These are phyloP conservation scores for Spencermartinsiella europaea DNA, from an alignment of 805 yeast species.

Conservation along the genomic window DNA sequence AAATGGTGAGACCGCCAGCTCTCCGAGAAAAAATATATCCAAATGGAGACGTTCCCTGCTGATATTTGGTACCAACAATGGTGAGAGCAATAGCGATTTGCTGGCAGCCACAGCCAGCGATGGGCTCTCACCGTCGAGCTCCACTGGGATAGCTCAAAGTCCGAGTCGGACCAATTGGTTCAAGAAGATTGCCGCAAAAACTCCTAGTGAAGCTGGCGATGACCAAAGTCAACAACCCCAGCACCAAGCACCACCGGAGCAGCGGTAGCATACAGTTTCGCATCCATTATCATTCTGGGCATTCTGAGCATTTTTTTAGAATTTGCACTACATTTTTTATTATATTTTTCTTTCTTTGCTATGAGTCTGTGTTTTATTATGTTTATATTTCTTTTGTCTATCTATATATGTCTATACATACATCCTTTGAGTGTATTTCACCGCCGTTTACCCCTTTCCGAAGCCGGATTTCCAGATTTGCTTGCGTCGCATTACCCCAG, in stretches of 20 bases:
- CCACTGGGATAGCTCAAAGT: slow-evolving; percentile 6
- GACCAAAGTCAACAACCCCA: neutral
- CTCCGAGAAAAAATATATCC: slow-evolving; percentile 17
- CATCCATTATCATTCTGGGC: too few relatives aligned
- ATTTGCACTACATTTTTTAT: neutral
- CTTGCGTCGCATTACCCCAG: too few relatives aligned
- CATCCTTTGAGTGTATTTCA: too few relatives aligned
- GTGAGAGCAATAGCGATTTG: slow-evolving; percentile 5
- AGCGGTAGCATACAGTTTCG: too few relatives aligned
- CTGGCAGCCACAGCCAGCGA: slow-evolving; percentile 7
- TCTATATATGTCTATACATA: too few relatives aligned
- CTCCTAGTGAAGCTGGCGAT: neutral
- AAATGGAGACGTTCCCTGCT: slow-evolving; percentile 23
- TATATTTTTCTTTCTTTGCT: neutral
- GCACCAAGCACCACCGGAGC: neutral
- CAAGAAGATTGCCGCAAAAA: neutral
- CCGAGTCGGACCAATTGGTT: slow-evolving; percentile 9
- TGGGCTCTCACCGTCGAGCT: slow-evolving; percentile 14
- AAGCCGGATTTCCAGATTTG: too few relatives aligned
- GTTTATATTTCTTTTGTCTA: neutral
- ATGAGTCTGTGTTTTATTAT: neutral
- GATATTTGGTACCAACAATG: slow-evolving; percentile 10
- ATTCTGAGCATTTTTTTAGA: too few relatives aligned
- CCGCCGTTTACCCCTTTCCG: too few relatives aligned
- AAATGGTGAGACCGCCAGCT: slow-evolving; percentile 1